A percentile compares a stretch with the other conserved stretches of the same genome.
Evolutionary conservation across 179 eudicot genomes (phyloP).

Genomic region (Carnegiea gigantea): DNA sequence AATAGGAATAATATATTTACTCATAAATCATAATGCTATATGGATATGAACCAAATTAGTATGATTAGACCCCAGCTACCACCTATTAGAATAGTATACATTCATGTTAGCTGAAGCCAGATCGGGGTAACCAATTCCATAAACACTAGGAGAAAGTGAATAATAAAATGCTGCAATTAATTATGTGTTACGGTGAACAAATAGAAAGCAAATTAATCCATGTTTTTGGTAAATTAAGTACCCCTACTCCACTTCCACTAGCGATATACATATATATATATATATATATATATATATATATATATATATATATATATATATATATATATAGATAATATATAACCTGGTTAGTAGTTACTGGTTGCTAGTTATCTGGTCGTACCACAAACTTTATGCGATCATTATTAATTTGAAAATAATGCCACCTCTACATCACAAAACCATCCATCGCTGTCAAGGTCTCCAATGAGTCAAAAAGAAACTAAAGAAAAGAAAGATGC

Average conservation of each 20-base stretch:
- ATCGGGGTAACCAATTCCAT: not conserved
- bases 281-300: not conserved
- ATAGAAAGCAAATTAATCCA: slow-evolving; percentile 1
- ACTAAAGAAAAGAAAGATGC: not conserved
- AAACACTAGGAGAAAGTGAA: not conserved
- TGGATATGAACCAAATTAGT: not conserved
- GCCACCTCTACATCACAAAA: not conserved
- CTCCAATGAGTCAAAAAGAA: not conserved
- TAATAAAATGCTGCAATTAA: no score
- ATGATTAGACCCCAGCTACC: not conserved
- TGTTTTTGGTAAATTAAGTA: slow-evolving; percentile 2
- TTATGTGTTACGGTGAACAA: not conserved
- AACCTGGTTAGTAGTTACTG: not conserved
- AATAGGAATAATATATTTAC: no score
- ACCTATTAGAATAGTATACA: not conserved
- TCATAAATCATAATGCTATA: not conserved
- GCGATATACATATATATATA: not conserved
- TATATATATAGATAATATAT: not conserved
- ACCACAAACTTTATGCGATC: slow-evolving; percentile 20
- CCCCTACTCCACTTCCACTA: slow-evolving; percentile 13
- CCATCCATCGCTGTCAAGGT: not conserved
- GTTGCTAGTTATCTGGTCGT: slow-evolving; percentile 16
- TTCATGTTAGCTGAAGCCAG: not conserved
- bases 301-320: not conserved
- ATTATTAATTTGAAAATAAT: slow-evolving; percentile 9